Conservation (phyloP, 1,284 basidiomycete species). For the Volvariella surrecta region DNA sequence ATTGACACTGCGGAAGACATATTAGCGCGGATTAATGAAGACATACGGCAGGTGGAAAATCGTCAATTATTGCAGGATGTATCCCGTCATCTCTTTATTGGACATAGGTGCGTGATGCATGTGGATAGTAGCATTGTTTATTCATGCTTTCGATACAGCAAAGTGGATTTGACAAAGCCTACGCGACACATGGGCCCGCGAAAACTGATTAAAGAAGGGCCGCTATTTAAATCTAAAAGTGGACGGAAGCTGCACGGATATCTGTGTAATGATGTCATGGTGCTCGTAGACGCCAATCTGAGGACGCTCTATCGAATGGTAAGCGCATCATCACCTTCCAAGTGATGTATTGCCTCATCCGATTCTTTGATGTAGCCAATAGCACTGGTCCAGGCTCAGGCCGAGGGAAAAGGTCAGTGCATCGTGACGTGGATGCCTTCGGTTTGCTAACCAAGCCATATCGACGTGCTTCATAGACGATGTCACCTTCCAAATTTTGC, state of each 20-base stretch:
- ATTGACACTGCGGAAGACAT: conserved; percentile 65
- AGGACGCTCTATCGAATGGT: conserved; percentile 79
- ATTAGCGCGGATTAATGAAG: conserved; percentile 80
- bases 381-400: conserved; percentile 56
- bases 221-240: conserved; percentile 76
- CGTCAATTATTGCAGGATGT: conserved; percentile 63
- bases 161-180: conserved; percentile 86
- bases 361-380: conserved; percentile 40
- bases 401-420: conserved; percentile 40
- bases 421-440: not conserved
- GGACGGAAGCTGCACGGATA: conserved; percentile 72
- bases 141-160: not conserved
- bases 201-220: conserved; percentile 72
- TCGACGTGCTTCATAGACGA: conserved; percentile 39
- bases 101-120: conserved; percentile 62
- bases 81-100: conserved; percentile 79
- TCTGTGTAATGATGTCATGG: conserved; percentile 75
- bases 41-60: conserved; percentile 81
- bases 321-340: conserved; percentile 18
- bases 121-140: not conserved
- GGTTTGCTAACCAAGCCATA: not conserved
- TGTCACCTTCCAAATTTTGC: conserved; percentile 49
- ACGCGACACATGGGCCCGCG: conserved; percentile 76
- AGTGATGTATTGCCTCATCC: not conserved
- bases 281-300: conserved; percentile 63